These are phyloP conservation scores for Trametes pubescens DNA, from an alignment of 1,284 basidiomycete genomes.

Conservation along the genomic window DNA sequence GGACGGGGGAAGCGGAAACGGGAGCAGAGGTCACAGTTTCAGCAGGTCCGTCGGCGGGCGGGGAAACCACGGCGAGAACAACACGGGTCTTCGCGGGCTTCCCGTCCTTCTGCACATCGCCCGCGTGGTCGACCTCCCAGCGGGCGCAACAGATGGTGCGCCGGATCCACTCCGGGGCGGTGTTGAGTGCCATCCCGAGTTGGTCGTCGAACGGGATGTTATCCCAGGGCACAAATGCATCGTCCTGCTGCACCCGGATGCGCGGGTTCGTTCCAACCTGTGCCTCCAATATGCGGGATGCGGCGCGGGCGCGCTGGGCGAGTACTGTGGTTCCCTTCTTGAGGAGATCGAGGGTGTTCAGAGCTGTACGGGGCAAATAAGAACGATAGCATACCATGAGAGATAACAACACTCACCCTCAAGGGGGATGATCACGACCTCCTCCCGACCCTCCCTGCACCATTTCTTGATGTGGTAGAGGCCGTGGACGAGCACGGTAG, in stretches of 20 bases:
- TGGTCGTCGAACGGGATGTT: slow-evolving; percentile 57
- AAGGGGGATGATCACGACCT: slow-evolving; percentile 83
- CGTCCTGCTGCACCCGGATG: slow-evolving; percentile 79
- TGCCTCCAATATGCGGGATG: slow-evolving; percentile 83
- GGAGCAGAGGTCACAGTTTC: slow-evolving; percentile 43
- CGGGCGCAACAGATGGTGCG: slow-evolving; percentile 81
- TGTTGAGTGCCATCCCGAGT: slow-evolving; percentile 40
- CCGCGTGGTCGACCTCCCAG: slow-evolving; percentile 65
- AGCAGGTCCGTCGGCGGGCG: slow-evolving; percentile 44
- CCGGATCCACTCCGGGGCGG: slow-evolving; percentile 82
- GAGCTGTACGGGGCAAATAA: slow-evolving; percentile 54
- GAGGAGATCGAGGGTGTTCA: slow-evolving; percentile 92
- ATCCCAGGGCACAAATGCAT: slow-evolving; percentile 83
- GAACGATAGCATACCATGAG: neutral
- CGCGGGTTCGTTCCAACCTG: slow-evolving; percentile 82
- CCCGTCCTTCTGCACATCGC: slow-evolving; percentile 27
- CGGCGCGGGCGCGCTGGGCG: slow-evolving; percentile 83
- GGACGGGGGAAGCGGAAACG: slow-evolving; percentile 60
- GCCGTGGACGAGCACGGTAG: slow-evolving; percentile 87
- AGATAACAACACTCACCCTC: slow-evolving; percentile 68
- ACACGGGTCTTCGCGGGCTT: slow-evolving; percentile 50
- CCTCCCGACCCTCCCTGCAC: slow-evolving; percentile 75
- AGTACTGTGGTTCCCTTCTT: slow-evolving; percentile 87
- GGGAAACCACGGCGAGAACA: slow-evolving; percentile 63
- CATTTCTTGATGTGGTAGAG: slow-evolving; percentile 83